These are phyloP conservation scores for Mycena rebaudengoi DNA, from an alignment of 768 basidiomycete genomes.

Conservation along the genomic window DNA sequence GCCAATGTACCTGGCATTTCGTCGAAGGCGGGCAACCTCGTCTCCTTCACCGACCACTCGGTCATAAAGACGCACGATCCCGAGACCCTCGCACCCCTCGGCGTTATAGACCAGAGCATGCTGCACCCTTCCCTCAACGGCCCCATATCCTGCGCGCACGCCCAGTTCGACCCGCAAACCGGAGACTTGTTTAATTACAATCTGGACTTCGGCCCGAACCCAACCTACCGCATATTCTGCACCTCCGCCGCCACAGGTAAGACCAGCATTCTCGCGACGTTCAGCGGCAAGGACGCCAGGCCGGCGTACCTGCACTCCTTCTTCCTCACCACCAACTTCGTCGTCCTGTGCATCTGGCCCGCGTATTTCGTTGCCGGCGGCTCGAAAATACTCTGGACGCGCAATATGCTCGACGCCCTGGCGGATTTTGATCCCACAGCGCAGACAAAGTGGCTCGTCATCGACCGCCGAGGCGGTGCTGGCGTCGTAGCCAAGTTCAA, in stretches of 20 bases:
- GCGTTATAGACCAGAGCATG: constrained; percentile 32
- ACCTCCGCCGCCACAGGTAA: constrained; percentile 40
- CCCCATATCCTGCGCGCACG: constrained; percentile 43
- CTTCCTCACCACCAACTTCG: constrained; percentile 45
- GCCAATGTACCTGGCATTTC: constrained; percentile 31
- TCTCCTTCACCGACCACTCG: constrained; percentile 40
- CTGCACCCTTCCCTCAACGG: constrained; percentile 45
- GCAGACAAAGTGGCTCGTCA: constrained; percentile 44
- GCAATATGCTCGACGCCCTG: constrained; percentile 5
- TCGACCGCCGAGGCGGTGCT: constrained; percentile 43
- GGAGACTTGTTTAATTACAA: constrained; percentile 49
- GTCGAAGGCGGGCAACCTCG: constrained; percentile 23
- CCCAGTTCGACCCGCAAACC: constrained; percentile 43
- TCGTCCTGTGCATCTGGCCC: constrained; percentile 46
- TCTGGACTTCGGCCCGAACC: constrained; percentile 34
- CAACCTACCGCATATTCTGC: constrained; percentile 44
- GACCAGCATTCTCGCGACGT: constrained; percentile 1
- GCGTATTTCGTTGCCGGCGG: constrained; percentile 23
- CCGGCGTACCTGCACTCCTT: constrained; percentile 50
- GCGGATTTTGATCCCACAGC: neutral
- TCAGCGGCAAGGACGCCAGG: constrained; percentile 34
- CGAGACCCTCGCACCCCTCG: constrained; percentile 46
- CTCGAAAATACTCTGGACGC: neutral
- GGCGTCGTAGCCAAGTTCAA: constrained; percentile 48
- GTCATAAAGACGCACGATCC: constrained; percentile 43